A percentile compares a stretch with the other conserved stretches of the same genome.
These are phyloP conservation scores for Acaromyces ingoldii DNA, from an alignment of 1,284 basidiomycete species.

Conservation along the genomic window DNA sequence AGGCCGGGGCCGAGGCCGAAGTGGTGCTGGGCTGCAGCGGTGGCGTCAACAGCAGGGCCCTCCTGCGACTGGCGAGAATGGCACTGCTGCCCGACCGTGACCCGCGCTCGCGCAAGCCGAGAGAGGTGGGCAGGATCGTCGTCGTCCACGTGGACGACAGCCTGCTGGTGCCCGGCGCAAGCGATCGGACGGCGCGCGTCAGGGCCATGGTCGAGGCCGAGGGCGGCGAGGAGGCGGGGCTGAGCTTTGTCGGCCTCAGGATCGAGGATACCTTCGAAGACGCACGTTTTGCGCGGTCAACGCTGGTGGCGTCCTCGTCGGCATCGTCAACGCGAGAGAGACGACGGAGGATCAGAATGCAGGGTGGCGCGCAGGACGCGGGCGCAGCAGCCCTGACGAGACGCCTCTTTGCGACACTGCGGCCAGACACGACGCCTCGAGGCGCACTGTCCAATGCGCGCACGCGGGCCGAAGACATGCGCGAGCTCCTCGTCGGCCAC, in stretches of 20 bases:
- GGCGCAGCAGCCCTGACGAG: slow-evolving; percentile 12
- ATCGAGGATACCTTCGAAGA: slow-evolving; percentile 24
- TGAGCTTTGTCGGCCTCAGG: slow-evolving; percentile 25
- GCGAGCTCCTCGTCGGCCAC: slow-evolving; percentile 20
- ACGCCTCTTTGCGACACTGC: slow-evolving; percentile 21
- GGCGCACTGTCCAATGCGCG: slow-evolving; percentile 25
- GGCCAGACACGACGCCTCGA: slow-evolving; percentile 20
- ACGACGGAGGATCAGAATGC: slow-evolving; percentile 6
- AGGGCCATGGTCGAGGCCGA: slow-evolving; percentile 22
- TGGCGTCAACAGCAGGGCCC: slow-evolving; percentile 11
- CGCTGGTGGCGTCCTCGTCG: not conserved
- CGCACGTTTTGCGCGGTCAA: slow-evolving; percentile 2
- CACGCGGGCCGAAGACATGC: slow-evolving; percentile 40
- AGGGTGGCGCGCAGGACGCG: not conserved
- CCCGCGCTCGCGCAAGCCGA: slow-evolving; percentile 12
- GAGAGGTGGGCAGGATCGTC: slow-evolving; percentile 32
- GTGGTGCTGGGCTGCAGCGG: slow-evolving; percentile 17
- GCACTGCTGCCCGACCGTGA: not conserved
- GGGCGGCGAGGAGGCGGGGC: slow-evolving; percentile 14
- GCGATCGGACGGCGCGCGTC: slow-evolving; percentile 16
- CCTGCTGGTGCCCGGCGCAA: slow-evolving; percentile 6
- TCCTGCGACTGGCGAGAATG: slow-evolving; percentile 8
- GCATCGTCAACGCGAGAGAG: not conserved
- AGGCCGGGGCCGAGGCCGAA: not conserved
- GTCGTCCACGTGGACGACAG: slow-evolving; percentile 40